These are phyloP conservation scores for Pestalotiopsis sp. DNA, from an alignment of 2,329 filamentous ascomycete genomes.

Conservation along the genomic window DNA sequence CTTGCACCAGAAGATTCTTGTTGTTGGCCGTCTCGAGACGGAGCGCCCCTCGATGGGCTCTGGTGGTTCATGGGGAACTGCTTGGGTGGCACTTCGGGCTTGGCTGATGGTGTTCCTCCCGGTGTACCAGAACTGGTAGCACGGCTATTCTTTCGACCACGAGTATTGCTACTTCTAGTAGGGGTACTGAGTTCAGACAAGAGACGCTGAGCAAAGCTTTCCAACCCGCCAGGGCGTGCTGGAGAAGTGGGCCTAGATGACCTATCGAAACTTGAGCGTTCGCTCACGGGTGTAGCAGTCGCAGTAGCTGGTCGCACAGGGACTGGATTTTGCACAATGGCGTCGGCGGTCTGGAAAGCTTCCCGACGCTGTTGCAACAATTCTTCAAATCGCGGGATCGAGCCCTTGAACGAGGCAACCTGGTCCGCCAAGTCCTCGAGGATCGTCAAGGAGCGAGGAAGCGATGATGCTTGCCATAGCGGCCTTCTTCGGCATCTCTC, in stretches of 20 bases:
- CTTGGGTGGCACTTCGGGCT: conserved; percentile 42
- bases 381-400: conserved; percentile 73
- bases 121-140: conserved; percentile 29
- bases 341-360: conserved; percentile 64
- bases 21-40: conserved; percentile 34
- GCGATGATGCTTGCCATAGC: conserved; percentile 51
- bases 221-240: conserved; percentile 56
- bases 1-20: conserved; percentile 27
- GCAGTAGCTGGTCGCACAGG: conserved; percentile 28
- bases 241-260: conserved; percentile 52
- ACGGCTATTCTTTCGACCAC: conserved; percentile 47
- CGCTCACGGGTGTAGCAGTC: conserved; percentile 31
- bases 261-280: conserved; percentile 48
- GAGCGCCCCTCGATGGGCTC: conserved; percentile 34
- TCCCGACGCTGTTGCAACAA: conserved; percentile 68
- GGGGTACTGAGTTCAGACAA: conserved; percentile 62
- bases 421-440: conserved; percentile 66
- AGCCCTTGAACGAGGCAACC: conserved; percentile 62
- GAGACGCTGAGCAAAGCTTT: conserved; percentile 65
- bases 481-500: conserved; percentile 57
- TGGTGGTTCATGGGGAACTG: conserved; percentile 44
- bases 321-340: conserved; percentile 42
- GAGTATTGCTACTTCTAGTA: conserved; percentile 52
- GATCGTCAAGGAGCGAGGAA: conserved; percentile 58
- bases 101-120: conserved; percentile 36